Conservation (phyloP, 2,329 filamentous ascomycete species). For the Escovopsis sp. region DNA sequence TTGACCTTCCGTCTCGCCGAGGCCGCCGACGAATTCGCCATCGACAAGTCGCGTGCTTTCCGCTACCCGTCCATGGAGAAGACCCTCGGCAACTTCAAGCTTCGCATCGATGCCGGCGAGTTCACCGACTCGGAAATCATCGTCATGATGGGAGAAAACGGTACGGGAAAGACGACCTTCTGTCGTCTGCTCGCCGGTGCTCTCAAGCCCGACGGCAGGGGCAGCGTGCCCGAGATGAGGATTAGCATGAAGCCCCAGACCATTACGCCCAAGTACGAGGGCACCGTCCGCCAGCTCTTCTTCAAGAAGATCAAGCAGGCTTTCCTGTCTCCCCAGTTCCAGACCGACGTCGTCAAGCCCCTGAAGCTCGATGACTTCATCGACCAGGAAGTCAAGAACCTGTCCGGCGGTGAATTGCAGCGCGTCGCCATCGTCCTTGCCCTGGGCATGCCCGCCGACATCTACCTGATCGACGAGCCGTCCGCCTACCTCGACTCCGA, state of each 20-base stretch:
- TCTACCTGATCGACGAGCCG: slow-evolving; percentile 97
- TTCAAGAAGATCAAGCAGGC: slow-evolving; percentile 99
- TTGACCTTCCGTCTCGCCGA: slow-evolving; percentile 90
- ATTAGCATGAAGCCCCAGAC: slow-evolving; percentile 99
- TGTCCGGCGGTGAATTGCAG: slow-evolving; percentile 98
- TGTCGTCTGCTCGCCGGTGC: slow-evolving; percentile 90
- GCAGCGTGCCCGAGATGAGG: slow-evolving; percentile 78
- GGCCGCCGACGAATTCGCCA: slow-evolving; percentile 72
- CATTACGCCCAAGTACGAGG: slow-evolving; percentile 95
- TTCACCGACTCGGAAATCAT: slow-evolving; percentile 98
- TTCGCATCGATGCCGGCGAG: slow-evolving; percentile 63
- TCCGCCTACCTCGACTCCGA: slow-evolving; percentile 96
- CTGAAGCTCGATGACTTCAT: slow-evolving; percentile 98
- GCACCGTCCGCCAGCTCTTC: slow-evolving; percentile 93
- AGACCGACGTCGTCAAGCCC: slow-evolving; percentile 99
- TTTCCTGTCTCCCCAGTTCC: slow-evolving; percentile 94
- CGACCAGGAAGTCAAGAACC: slow-evolving; percentile 96
- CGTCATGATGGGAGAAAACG: slow-evolving; percentile 99
- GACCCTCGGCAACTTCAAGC: slow-evolving; percentile 75
- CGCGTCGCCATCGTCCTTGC: slow-evolving; percentile 95
- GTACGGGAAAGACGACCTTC: slow-evolving; percentile 98
- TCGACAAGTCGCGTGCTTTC: slow-evolving; percentile 75
- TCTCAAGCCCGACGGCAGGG: slow-evolving; percentile 71
- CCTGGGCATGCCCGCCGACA: slow-evolving; percentile 90
- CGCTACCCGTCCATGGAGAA: slow-evolving; percentile 84